Evolutionary conservation across 176 grass and related monocot genomes (phyloP).

Genomic region (Carex cristatella): DNA sequence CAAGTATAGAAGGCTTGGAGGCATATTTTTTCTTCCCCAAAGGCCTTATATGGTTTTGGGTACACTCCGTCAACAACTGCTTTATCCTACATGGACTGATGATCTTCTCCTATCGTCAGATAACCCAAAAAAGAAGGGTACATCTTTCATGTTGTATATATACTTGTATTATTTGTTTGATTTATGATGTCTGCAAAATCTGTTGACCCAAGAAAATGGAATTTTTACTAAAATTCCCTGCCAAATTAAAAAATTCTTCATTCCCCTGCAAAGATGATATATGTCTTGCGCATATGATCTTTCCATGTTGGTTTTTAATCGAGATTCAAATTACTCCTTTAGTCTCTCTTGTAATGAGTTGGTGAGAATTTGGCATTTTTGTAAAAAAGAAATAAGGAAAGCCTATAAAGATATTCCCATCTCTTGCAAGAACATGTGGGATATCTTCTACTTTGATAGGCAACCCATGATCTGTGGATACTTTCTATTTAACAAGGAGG

Average conservation of each 20-base stretch:
- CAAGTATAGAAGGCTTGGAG: conserved; percentile 65
- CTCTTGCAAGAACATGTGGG: background rate
- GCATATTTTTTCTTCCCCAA: conserved; percentile 92
- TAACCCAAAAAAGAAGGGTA: conserved; percentile 46
- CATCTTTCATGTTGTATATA: conserved; percentile 8
- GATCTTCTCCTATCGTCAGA: conserved; percentile 30
- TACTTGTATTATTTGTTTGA: background rate
- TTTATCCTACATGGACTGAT: conserved; percentile 95
- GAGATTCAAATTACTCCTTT: background rate
- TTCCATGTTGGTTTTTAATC: background rate
- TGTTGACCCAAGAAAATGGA: background rate
- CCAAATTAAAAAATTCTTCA: background rate
- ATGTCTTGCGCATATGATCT: background rate
- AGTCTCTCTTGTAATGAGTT: background rate
- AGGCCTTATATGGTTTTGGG: conserved; percentile 97
- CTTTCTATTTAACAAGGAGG: background rate
- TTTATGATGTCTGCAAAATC: background rate
- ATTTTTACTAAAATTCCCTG: background rate
- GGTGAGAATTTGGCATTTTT: background rate
- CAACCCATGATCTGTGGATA: background rate
- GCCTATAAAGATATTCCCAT: background rate
- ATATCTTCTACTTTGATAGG: background rate
- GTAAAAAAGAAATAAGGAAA: background rate
- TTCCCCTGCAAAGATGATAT: background rate
- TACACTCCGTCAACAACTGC: conserved; percentile 80